phyloP scores from a whole-genome alignment of 2,329 filamentous ascomycete species.

The Incumbomyces lentus region DNA sequence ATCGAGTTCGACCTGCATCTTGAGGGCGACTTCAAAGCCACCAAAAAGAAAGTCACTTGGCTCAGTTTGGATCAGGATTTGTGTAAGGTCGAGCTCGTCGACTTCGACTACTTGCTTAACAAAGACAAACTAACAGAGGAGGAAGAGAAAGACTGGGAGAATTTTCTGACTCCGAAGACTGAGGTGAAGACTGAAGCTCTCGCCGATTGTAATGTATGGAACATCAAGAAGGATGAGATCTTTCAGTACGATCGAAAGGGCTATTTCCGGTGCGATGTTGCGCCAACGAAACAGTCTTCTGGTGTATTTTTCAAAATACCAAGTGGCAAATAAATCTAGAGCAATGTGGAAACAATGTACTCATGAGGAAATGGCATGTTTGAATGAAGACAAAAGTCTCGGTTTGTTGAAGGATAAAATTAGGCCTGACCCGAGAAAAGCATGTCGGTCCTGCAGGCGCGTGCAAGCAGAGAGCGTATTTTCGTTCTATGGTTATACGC shows the following conservation, averaged over 20 bases:
- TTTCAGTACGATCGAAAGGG: conserved; percentile 83
- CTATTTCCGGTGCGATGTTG: conserved; percentile 67
- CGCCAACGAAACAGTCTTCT: conserved; percentile 12
- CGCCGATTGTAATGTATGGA: conserved; percentile 63
- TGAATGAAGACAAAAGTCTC: no score
- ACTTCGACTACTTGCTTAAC: conserved; percentile 90
- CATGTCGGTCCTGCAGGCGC: no score
- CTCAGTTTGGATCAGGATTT: conserved; percentile 63
- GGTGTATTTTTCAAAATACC: conserved; percentile 22
- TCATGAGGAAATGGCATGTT: no score
- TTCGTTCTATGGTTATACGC: no score
- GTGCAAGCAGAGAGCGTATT: no score
- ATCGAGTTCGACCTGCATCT: conserved; percentile 71
- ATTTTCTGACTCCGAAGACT: conserved; percentile 63
- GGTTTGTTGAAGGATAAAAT: no score
- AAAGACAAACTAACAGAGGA: conserved; percentile 81
- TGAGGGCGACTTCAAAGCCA: conserved; percentile 77
- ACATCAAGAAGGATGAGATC: conserved; percentile 70
- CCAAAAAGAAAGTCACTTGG: conserved; percentile 87
- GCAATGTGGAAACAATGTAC: no score
- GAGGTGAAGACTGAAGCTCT: conserved; percentile 59
- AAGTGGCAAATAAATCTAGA: conserved; percentile 14
- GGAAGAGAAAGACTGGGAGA: conserved; percentile 62
- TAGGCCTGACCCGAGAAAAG: no score
- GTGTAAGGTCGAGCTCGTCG: conserved; percentile 72